Evolutionary conservation across 352 stramenopile genomes (phyloP).

Genomic region (Pseudoperonospora humuli): DNA sequence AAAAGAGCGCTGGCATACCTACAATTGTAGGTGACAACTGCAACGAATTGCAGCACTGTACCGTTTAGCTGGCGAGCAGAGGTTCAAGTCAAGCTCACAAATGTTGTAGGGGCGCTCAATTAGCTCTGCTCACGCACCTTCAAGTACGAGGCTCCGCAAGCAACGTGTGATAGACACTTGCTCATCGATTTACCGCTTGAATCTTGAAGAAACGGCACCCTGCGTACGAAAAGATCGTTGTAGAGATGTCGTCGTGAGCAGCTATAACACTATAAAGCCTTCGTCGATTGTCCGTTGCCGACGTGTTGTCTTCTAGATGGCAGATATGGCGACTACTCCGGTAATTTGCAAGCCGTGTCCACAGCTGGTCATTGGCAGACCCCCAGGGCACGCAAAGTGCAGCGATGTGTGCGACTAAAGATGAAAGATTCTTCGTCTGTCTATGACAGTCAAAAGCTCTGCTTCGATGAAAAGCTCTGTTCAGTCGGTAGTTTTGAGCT

Average conservation of each 20-base stretch:
- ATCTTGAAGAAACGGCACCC: no score
- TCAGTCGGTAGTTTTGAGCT: slow-evolving; percentile 19
- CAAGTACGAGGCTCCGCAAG: slow-evolving; percentile 19
- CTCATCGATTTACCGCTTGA: no score
- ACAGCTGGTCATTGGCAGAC: slow-evolving; percentile 7
- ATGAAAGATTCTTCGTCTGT: slow-evolving; percentile 12
- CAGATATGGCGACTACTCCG: not conserved
- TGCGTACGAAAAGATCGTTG: no score
- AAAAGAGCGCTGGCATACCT: not conserved
- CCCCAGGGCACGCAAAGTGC: slow-evolving; percentile 3
- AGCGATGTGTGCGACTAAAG: slow-evolving; percentile 5
- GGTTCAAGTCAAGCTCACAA: slow-evolving; percentile 17
- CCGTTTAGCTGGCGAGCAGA: slow-evolving; percentile 7
- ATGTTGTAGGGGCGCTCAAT: slow-evolving; percentile 12
- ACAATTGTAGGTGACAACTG: slow-evolving; percentile 2
- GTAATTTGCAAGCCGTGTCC: slow-evolving; percentile 5
- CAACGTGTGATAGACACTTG: slow-evolving; percentile 15
- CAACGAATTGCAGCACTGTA: slow-evolving; percentile 3
- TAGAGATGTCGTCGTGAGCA: no score
- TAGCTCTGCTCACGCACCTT: slow-evolving; percentile 9
- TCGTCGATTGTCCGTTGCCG: slow-evolving; percentile 5
- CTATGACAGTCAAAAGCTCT: slow-evolving; percentile 17
- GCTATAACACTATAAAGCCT: slow-evolving; percentile 2
- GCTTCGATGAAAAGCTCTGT: slow-evolving; percentile 18
- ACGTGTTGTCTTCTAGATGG: not conserved